Evolutionary conservation across 2,329 filamentous ascomycete species (phyloP), one percentile per base, ranked within the genome.

Genomic region (Cryphonectria carpinicola): DNA sequence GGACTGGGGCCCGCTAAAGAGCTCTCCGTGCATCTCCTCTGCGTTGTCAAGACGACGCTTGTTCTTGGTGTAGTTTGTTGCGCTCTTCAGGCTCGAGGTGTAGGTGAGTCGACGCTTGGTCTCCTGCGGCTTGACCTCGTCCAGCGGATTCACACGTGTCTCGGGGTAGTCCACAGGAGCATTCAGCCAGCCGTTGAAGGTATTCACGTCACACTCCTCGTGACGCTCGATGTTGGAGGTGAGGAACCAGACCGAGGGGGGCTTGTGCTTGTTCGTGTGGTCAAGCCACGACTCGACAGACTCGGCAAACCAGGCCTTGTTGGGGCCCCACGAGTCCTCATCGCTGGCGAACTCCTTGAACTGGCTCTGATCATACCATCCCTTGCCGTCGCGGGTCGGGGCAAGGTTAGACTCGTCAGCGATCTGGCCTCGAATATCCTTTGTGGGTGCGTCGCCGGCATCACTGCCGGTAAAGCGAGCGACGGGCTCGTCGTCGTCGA

Each of bases 141-240:
- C 69, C 32, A 58, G 14, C 8, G 63, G 39, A n/a, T 73, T 66
- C 46, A 70, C 64, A 17, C 49, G n/a, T 19, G 54, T 69, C 6
- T 58, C 43, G 13, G 70, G 68, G 13, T 73, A 70, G 14, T 73
- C 64, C 11, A 74, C 49, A 39, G 73, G 72, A 11, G 64, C 8
- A 54, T 72, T 65, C 6, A 73, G 54, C 2, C 3, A 19, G 3
- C 73, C 73, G 39, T 63, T 65, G n/a, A 39, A 41, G 43, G 71
- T 41, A 19, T 74, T 37, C 4, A 73, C 41, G 25, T 74, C 73
- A 28, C 72, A 71, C 17, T 72, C 49, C 43, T 69, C 68, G 61
- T 73, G 66, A 6, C 37, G 52, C 6, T 32, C 65, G 13, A 37
- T 13, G 0, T 66, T 49, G 4, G 62, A 17, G 5, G 35, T 1